phyloP scores from a whole-genome alignment of 805 yeast species.

The Limtongozyma cylindracea region DNA sequence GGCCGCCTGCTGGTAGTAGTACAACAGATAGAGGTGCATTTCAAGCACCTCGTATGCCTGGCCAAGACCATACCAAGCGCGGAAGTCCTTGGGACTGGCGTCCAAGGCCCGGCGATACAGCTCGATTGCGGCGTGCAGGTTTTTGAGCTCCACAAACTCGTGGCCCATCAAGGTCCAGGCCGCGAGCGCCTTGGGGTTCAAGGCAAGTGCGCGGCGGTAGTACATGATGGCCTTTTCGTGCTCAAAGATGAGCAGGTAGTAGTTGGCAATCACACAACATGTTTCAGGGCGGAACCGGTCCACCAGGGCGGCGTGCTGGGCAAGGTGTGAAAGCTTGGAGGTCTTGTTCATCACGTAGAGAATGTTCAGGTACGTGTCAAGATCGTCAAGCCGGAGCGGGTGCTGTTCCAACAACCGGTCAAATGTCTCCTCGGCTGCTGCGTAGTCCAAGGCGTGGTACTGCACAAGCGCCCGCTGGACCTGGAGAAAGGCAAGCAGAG shows the following conservation, averaged over 20 bases:
- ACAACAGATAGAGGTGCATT: conserved; percentile 79
- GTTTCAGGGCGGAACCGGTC: conserved; percentile 86
- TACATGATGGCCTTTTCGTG: conserved; percentile 90
- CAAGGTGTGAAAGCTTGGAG: conserved; percentile 62
- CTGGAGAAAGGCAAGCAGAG: conserved; percentile 46
- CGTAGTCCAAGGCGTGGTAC: conserved; percentile 70
- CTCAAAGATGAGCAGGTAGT: conserved; percentile 73
- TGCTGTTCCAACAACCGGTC: conserved; percentile 50
- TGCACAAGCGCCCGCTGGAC: conserved; percentile 65
- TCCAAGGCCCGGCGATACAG: conserved; percentile 85
- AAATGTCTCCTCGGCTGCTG: conserved; percentile 53
- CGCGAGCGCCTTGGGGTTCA: conserved; percentile 56
- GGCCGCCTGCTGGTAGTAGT: conserved; percentile 81
- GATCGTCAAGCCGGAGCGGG: conserved; percentile 72
- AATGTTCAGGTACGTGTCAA: conserved; percentile 87
- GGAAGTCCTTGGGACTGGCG: conserved; percentile 64
- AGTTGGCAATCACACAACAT: conserved; percentile 84
- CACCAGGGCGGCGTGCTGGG: conserved; percentile 60
- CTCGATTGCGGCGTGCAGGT: conserved; percentile 94
- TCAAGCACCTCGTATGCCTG: conserved; percentile 94
- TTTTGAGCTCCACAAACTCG: conserved; percentile 88
- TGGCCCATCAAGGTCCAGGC: conserved; percentile 99
- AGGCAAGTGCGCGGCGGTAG: conserved; percentile 67
- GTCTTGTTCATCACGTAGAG: conserved; percentile 81
- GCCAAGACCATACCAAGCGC: conserved; percentile 98